Percentiles rank a stretch among this genome's conserved stretches.
These are phyloP conservation scores for Phaffomyces opuntiae DNA, from an alignment of 805 yeast genomes.

Conservation along the genomic window DNA sequence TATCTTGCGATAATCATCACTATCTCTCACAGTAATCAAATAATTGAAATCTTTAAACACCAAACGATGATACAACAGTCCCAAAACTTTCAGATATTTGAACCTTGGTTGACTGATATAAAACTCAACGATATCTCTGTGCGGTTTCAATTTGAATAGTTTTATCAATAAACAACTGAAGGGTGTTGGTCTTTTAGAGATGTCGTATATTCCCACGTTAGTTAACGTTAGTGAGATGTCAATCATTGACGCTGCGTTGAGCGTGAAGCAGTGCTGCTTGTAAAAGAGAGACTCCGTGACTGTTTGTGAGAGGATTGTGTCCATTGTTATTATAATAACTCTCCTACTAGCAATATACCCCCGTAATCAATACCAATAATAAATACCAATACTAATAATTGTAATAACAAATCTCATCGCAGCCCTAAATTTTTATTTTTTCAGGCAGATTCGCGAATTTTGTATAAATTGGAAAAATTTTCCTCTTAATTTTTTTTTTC, in stretches of 20 bases:
- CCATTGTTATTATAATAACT: not conserved
- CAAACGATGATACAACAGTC: slow-evolving; percentile 55
- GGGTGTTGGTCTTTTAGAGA: slow-evolving; percentile 54
- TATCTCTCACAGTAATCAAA: slow-evolving; percentile 32
- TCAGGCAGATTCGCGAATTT: not conserved
- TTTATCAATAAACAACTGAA: slow-evolving; percentile 75
- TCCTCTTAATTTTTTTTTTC: not conserved
- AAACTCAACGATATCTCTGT: slow-evolving; percentile 45
- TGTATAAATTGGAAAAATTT: not conserved
- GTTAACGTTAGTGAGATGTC: slow-evolving; percentile 40
- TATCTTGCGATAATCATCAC: slow-evolving; percentile 63
- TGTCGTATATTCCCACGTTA: slow-evolving; percentile 53
- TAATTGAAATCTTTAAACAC: slow-evolving; percentile 16
- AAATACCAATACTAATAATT: no score
- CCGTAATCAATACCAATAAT: no score
- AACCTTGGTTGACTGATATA: slow-evolving; percentile 59
- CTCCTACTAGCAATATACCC: no score
- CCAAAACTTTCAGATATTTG: slow-evolving; percentile 68
- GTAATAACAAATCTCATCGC: not conserved
- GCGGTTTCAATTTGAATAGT: slow-evolving; percentile 70
- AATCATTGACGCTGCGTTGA: slow-evolving; percentile 42
- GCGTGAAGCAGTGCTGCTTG: slow-evolving; percentile 47
- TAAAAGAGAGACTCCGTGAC: slow-evolving; percentile 44
- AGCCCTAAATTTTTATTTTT: slow-evolving; percentile 1
- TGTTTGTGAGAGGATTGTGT: slow-evolving; percentile 2